Evolutionary conservation across 2,329 filamentous ascomycete genomes (phyloP).

Genomic region (Plenodomus lindquistii): DNA sequence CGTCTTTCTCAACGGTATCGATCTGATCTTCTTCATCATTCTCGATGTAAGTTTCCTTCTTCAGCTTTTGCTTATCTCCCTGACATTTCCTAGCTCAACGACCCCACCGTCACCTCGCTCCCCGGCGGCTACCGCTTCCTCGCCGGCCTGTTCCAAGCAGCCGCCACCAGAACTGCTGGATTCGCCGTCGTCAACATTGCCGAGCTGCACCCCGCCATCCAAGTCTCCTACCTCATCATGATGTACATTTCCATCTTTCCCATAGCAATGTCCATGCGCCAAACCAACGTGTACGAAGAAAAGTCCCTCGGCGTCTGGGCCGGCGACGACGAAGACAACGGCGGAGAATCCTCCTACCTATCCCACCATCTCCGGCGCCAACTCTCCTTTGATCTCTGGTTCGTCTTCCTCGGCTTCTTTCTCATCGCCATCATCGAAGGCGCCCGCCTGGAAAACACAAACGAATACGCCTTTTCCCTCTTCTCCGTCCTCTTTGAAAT

Average conservation of each 20-base stretch:
- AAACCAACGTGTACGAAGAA: conserved; percentile 96
- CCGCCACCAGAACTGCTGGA: conserved; percentile 86
- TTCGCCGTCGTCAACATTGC: conserved; percentile 81
- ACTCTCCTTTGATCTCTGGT: conserved; percentile 97
- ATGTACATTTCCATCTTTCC: conserved; percentile 99
- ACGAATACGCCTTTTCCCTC: conserved; percentile 57
- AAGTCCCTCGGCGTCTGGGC: conserved; percentile 77
- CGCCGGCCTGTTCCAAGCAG: conserved; percentile 87
- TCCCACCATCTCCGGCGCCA: conserved; percentile 89
- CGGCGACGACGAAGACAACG: conserved; percentile 54
- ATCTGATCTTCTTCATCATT: conserved; percentile 88
- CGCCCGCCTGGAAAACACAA: conserved; percentile 63
- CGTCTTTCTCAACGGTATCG: conserved; percentile 77
- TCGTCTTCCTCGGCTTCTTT: conserved; percentile 90
- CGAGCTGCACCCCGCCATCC: conserved; percentile 82
- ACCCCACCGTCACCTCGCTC: conserved; percentile 67
- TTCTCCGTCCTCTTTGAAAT: conserved; percentile 52
- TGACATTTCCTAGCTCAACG: conserved; percentile 64
- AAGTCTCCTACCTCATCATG: conserved; percentile 95
- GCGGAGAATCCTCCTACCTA: conserved; percentile 76
- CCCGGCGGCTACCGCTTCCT: conserved; percentile 76
- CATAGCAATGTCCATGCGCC: conserved; percentile 90
- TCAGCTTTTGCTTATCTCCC: neutral
- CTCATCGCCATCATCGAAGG: conserved; percentile 91
- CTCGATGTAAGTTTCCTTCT: conserved; percentile 69